Evolutionary conservation across 768 basidiomycete species (phyloP), one percentile per base, ranked within the genome.

Genomic region (Kwoniella mangroviensis): DNA sequence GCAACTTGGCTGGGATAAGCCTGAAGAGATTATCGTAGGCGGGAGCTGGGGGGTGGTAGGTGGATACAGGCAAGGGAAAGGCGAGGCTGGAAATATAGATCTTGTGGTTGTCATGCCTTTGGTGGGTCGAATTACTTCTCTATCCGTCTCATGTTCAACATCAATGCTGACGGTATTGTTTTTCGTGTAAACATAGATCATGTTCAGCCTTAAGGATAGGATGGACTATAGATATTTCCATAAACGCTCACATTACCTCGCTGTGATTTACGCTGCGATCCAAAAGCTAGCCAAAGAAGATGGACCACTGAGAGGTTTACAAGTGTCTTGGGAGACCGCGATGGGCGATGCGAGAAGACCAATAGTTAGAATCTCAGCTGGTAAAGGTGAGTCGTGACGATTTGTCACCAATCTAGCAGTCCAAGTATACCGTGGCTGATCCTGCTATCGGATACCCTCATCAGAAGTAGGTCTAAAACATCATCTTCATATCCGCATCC

Each of bases 171-270:
- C 91, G 81, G 26, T 53, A 17, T 17, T 9, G 17, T 13, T 42
- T 7, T 26, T 42, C 51, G 41, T 51, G 34, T 15, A 24, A 28
- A 19, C 6, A 49, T 21, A 85, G 84, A 51, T 72, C 26, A 85
- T 97, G n/a, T 95, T 98, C 78, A 93, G 96, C 85, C 93, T 95
- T 78, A 99, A 98, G 80, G 95, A 98, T 79, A 92, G 93, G 73
- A 85, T 94, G 67, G 90, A 94, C 79, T 88, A 89, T 9, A 88
- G 97, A 12, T 94, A 91, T 81, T 95, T 96, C 80, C 91, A 95
- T 80, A 98, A 98, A 80, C 87, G 92, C 49, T 90, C 93, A 0
- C 94, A 91, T 80, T 99, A 93, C 83, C 87, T 98, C 21, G 91
- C 94, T 7, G 88, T 87, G 4, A 84, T 98, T 55, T 91, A 92